Conservation (phyloP, 192 early-diverging fungal species). For the Obelidium mucronatum region DNA sequence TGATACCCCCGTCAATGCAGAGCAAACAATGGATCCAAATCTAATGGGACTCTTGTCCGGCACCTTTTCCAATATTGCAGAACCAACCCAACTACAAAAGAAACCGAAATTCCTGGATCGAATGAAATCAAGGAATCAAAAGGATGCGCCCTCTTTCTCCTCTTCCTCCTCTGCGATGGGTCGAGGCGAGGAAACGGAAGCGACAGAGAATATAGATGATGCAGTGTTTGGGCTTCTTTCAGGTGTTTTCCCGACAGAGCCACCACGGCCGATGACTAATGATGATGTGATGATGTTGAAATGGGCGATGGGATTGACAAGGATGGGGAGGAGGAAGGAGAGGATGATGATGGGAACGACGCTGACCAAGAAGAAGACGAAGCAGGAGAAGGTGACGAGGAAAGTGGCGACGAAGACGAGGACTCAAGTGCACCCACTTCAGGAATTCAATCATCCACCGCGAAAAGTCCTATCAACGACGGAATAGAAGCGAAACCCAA, state of each 20-base stretch:
- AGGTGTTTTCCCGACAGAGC: slow-evolving; percentile 12
- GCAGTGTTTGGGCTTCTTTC: slow-evolving; percentile 24
- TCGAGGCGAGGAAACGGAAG: neutral
- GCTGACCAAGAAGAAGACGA: slow-evolving; percentile 1
- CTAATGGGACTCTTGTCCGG: too few relatives aligned
- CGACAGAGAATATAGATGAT: neutral
- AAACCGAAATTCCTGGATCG: too few relatives aligned
- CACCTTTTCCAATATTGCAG: too few relatives aligned
- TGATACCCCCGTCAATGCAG: too few relatives aligned
- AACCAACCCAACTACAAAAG: too few relatives aligned
- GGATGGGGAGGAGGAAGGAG: neutral
- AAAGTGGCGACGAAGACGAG: neutral
- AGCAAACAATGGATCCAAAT: too few relatives aligned
- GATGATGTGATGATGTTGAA: too few relatives aligned
- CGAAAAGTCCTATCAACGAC: neutral
- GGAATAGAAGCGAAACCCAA: neutral
- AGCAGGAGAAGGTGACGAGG: slow-evolving; percentile 8
- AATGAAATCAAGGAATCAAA: too few relatives aligned
- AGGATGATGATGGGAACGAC: slow-evolving; percentile 24
- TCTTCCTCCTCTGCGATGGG: too few relatives aligned
- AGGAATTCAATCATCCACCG: neutral
- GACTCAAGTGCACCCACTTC: slow-evolving; percentile 12
- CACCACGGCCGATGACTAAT: neutral
- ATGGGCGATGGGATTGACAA: neutral
- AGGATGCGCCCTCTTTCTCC: too few relatives aligned